Base-by-base conservation (phyloP, 2,329 filamentous ascomycete genomes). In the Domatiomyces globalis region DNA sequence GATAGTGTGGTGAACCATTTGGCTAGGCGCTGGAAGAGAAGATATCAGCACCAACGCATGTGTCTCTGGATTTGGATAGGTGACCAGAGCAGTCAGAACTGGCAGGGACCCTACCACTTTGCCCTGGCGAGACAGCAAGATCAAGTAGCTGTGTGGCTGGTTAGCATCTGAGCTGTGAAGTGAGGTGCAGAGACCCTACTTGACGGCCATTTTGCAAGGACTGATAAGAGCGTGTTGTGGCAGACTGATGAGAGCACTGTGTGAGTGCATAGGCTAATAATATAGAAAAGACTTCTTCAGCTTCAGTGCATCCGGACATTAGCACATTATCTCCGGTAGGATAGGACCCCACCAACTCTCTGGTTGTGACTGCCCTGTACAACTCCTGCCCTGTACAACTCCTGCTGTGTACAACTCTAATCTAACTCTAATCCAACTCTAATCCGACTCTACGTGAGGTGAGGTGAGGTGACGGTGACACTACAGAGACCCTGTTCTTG, bases 1-100 rank as follows among this genome's bases (percentile, higher is more conserved):
- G 90, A 95, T 57, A 98, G 79, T 15, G 92, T 98, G 51, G 89
- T 94, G 73, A 98, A 98, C 92, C 92, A 98, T 75, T 98, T 98
- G 61, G 92, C 92, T 51, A 98, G 83, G 66, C 92, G 89, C 92
- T 98, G 72, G 51, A 58, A 61, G 58, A 53, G 59, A 46, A 51
- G 60, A 59, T 62, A 61, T 64, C 58, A 64, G 54, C 53, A 59
- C 64, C 49, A 65, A 60, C 58, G 53, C 49, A 55, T 54, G 48
- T 27, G 20, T 47, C 44, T 51, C 36, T 56, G 49, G 52, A 65
- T 59, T 58, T 59, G 50, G 66, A 69, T 71, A 66, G 68, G 64
- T 52, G 53, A 58, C 61, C 61, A 69, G 67, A 64, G 10, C 15
- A 25, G 6, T 39, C 66, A 54, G 27, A 45, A 44, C 3, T 6